Percentiles rank a stretch among this genome's conserved stretches.
Conservation (phyloP, 345 rosid species). For the Combretum micranthum region DNA sequence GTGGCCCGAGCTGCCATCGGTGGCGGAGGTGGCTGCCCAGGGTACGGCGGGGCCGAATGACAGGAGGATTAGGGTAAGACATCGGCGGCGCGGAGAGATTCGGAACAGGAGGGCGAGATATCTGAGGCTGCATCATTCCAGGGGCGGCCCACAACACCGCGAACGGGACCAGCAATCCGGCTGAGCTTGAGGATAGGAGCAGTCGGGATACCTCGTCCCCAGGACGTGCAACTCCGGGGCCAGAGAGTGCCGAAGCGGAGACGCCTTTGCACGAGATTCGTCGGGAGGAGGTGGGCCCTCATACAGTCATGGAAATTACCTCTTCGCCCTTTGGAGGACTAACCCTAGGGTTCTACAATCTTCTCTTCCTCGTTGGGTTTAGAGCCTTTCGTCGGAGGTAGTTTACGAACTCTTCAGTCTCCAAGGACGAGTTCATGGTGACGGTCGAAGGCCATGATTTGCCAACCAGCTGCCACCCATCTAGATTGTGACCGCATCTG, state of each 20-base stretch:
- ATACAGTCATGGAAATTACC: conserved; percentile 93
- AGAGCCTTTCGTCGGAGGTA: conserved; percentile 78
- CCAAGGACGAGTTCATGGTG: conserved; percentile 98
- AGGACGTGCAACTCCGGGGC: conserved; percentile 95
- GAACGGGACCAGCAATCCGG: conserved; percentile 93
- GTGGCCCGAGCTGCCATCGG: conserved; percentile 41
- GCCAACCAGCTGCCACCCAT: conserved; percentile 91
- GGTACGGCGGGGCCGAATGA: conserved; percentile 66
- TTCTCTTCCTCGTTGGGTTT: conserved; percentile 79
- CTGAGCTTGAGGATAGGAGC: conserved; percentile 91
- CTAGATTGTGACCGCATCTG: conserved; percentile 95
- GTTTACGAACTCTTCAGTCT: conserved; percentile 95
- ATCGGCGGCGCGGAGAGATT: conserved; percentile 73
- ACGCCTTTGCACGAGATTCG: conserved; percentile 84
- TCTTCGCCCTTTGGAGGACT: conserved; percentile 93
- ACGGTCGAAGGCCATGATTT: conserved; percentile 98
- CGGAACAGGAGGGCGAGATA: conserved; percentile 63
- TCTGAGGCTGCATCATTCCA: conserved; percentile 98
- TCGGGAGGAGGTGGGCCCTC: conserved; percentile 99
- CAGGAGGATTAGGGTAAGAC: conserved; percentile 45
- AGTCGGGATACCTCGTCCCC: conserved; percentile 94
- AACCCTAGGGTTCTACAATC: conserved; percentile 95
- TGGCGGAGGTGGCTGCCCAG: conserved; percentile 55
- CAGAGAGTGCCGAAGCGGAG: conserved; percentile 51
- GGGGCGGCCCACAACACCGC: conserved; percentile 98